Base-by-base conservation (phyloP, 768 basidiomycete genomes). In the Rubroboletus pulcherrimus region DNA sequence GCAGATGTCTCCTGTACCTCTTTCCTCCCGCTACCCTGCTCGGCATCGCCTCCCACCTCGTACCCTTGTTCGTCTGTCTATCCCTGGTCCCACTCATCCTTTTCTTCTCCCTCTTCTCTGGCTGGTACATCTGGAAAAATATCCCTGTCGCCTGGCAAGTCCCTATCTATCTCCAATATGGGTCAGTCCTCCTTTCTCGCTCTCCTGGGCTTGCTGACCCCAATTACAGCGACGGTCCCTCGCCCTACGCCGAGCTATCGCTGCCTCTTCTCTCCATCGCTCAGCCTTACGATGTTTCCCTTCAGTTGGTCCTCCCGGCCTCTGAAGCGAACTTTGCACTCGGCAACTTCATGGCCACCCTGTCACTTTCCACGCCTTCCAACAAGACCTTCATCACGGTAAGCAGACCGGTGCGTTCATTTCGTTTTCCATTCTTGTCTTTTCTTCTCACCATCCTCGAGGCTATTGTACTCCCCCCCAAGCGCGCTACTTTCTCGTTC, bases 301-400 rank as follows among this genome's bases (percentile, higher is more conserved):
- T 93, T 15, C 80, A 82, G 51, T 74, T 93, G 15, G 69, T 74
- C 30, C 75, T 93, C 7, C 91, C 91, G 11, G 75, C 81, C 4
- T 79, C 80, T 17, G 82, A 85, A 55, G 70, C 84, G 21, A 93
- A 91, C 71, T 74, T 81, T 62, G 84, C 76, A 5, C 81, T 93
- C 3, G 91, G 91, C 40, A 93, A 93, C 68, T 93, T 93, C 70
- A 93, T 93, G 91, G 75, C 83, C 5, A 79, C 76, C 42, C 66
- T 93, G 35, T 83, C 78, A 1, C 71, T 93, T 29, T 75, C 73
- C 3, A 84, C 85, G 0, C 61, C 75, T 30, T 76, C 78, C 17
- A 91, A 91, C 68, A 81, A 78, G 63, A 87, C 89, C 7, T 71
- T 93, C 26, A 70, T 74, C 5, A 72, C 77, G 15, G 74, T 82